Evolutionary conservation across 129 eudicot genomes (phyloP).

Genomic region (Erigeron canadensis): DNA sequence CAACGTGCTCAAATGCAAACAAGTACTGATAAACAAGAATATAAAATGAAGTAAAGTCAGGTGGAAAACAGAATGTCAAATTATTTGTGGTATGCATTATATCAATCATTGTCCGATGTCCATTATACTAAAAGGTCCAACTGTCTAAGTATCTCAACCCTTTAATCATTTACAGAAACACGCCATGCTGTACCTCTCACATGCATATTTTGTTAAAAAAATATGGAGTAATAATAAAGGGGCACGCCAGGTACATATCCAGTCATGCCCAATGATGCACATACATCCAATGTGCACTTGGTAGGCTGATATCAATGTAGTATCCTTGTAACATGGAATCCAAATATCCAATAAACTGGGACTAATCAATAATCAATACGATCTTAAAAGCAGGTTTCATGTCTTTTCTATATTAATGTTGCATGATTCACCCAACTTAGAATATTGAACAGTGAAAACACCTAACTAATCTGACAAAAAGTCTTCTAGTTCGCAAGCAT

Average conservation of each 20-base stretch:
- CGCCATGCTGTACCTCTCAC: constrained; percentile 14
- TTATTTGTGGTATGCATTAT: neutral
- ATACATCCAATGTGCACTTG: constrained; percentile 16
- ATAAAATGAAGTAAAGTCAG: neutral
- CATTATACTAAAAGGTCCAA: constrained; percentile 1
- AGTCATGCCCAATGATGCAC: constrained; percentile 15
- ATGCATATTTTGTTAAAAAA: neutral
- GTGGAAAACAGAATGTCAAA: neutral
- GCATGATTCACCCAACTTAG: constrained; percentile 11
- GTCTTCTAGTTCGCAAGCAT: neutral
- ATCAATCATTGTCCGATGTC: neutral
- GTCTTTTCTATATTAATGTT: neutral
- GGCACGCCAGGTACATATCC: constrained; percentile 7
- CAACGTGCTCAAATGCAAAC: neutral
- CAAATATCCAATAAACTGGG: too few species aligned
- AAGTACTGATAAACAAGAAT: constrained; percentile 3
- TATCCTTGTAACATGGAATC: too few species aligned
- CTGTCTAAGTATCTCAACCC: constrained; percentile 9
- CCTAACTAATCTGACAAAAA: neutral
- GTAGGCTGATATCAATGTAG: neutral
- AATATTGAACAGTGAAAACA: constrained; percentile 5
- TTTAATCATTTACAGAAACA: neutral
- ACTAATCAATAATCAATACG: too few species aligned
- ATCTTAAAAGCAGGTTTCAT: neutral
- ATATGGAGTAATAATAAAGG: neutral